These are phyloP conservation scores for Monosporascus ibericus DNA, from an alignment of 2,329 filamentous ascomycete species.

Conservation along the genomic window DNA sequence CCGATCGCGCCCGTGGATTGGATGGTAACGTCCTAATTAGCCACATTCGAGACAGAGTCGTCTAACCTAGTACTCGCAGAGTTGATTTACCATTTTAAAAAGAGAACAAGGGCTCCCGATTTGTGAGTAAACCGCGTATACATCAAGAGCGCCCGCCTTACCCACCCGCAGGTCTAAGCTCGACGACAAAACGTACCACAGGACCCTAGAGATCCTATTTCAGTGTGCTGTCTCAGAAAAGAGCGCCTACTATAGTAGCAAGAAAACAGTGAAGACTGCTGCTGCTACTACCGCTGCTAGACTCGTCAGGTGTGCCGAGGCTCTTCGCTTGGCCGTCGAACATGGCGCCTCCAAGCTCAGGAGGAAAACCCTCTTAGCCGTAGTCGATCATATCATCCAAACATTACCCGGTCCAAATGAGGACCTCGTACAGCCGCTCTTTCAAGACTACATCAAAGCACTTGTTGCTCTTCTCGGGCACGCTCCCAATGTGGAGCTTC, in stretches of 20 bases:
- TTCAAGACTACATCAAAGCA: slow-evolving; percentile 72
- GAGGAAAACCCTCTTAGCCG: slow-evolving; percentile 68
- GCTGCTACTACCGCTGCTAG: slow-evolving; percentile 41
- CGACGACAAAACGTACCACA: slow-evolving; percentile 72
- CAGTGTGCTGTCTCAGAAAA: slow-evolving; percentile 63
- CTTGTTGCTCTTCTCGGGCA: slow-evolving; percentile 65
- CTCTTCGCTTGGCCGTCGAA: slow-evolving; percentile 66
- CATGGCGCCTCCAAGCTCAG: slow-evolving; percentile 63
- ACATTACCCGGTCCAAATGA: slow-evolving; percentile 58
- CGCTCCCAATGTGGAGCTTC: slow-evolving; percentile 72
- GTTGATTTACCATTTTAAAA: slow-evolving; percentile 24
- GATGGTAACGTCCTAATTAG: slow-evolving; percentile 15
- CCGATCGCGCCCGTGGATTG: slow-evolving; percentile 18
- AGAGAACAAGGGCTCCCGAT: slow-evolving; percentile 18
- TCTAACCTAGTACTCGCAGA: slow-evolving; percentile 12
- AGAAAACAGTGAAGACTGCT: slow-evolving; percentile 37
- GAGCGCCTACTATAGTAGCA: slow-evolving; percentile 50
- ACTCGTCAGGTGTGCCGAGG: slow-evolving; percentile 63
- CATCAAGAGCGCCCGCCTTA: slow-evolving; percentile 1
- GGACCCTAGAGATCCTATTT: slow-evolving; percentile 77
- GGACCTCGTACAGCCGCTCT: slow-evolving; percentile 61
- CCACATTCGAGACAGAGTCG: neutral
- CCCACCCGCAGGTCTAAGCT: slow-evolving; percentile 32
- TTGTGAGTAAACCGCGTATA: slow-evolving; percentile 13
- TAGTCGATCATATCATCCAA: slow-evolving; percentile 78